Evolutionary conservation across 345 rosid species (phyloP).

Genomic region (Toxicodendron radicans): DNA sequence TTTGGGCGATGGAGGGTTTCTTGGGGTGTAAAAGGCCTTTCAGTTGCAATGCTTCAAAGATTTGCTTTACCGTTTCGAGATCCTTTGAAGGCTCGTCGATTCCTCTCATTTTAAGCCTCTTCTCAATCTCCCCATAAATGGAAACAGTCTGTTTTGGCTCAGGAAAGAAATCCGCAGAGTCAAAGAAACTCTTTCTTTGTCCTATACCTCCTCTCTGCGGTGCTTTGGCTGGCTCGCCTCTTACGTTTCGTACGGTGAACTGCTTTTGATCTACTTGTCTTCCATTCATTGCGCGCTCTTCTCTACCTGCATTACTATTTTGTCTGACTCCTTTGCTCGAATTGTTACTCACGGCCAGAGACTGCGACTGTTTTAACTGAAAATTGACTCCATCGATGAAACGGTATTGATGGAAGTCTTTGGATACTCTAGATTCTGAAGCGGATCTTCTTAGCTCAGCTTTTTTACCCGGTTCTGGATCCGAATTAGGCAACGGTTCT

Average conservation of each 20-base stretch:
- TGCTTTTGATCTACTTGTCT: constrained; percentile 31
- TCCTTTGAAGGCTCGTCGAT: constrained; percentile 74
- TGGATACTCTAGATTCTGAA: constrained; percentile 78
- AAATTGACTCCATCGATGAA: constrained; percentile 56
- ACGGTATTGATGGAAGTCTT: constrained; percentile 52
- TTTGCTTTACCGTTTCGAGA: constrained; percentile 83
- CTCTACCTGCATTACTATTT: constrained; percentile 30
- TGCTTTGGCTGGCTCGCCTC: constrained; percentile 48
- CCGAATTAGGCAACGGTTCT: constrained; percentile 60
- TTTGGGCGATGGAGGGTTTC: constrained; percentile 28
- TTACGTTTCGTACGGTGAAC: constrained; percentile 29
- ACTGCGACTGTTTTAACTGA: constrained; percentile 39
- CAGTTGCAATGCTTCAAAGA: constrained; percentile 84
- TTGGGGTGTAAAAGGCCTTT: constrained; percentile 86
- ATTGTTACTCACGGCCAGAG: constrained; percentile 26
- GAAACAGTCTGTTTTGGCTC: constrained; percentile 53
- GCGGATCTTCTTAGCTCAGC: constrained; percentile 86
- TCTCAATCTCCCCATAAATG: constrained; percentile 62
- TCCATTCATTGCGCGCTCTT: constrained; percentile 18
- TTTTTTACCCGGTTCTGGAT: constrained; percentile 44
- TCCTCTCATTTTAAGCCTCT: constrained; percentile 60
- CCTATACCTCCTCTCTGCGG: constrained; percentile 39
- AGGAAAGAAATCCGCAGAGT: constrained; percentile 86
- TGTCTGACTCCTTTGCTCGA: constrained; percentile 16
- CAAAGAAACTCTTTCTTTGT: constrained; percentile 59